Percentiles rank a stretch among this genome's conserved stretches.
These are phyloP conservation scores for Mycena vitilis DNA, from an alignment of 768 basidiomycete genomes.

Conservation along the genomic window DNA sequence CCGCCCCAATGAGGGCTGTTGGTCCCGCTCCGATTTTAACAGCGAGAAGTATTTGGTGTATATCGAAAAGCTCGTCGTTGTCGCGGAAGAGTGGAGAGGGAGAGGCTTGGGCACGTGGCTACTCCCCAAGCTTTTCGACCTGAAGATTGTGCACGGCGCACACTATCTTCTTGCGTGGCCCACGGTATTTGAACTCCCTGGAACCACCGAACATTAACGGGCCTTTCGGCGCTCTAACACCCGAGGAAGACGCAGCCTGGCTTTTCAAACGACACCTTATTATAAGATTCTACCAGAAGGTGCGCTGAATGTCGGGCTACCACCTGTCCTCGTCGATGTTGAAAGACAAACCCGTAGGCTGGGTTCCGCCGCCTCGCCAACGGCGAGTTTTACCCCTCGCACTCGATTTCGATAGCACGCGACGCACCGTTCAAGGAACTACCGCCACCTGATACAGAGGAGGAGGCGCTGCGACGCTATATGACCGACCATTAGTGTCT, in stretches of 20 bases:
- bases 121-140: constrained; percentile 19
- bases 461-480: not conserved
- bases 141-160: constrained; percentile 2
- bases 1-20: constrained; percentile 19
- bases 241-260: constrained; percentile 10
- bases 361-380: constrained; percentile 31
- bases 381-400: constrained; percentile 17
- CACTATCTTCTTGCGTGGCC: constrained; percentile 19
- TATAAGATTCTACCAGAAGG: constrained; percentile 13
- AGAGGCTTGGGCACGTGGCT: constrained; percentile 16
- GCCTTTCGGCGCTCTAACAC: constrained; percentile 5
- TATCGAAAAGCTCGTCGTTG: not conserved
- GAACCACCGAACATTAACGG: constrained; percentile 8
- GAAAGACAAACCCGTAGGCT: not conserved
- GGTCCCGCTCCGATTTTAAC: constrained; percentile 9
- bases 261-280: not conserved
- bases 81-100: constrained; percentile 5
- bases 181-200: constrained; percentile 1
- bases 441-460: constrained; percentile 12
- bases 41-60: not conserved
- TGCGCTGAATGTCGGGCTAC: not conserved
- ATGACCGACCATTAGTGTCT: constrained; percentile 1
- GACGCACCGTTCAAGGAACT: constrained; percentile 17
- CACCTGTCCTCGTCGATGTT: not conserved
- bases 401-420: not conserved